Evolutionary conservation across 345 rosid species (phyloP).

Genomic region (Aethionema arabicum): DNA sequence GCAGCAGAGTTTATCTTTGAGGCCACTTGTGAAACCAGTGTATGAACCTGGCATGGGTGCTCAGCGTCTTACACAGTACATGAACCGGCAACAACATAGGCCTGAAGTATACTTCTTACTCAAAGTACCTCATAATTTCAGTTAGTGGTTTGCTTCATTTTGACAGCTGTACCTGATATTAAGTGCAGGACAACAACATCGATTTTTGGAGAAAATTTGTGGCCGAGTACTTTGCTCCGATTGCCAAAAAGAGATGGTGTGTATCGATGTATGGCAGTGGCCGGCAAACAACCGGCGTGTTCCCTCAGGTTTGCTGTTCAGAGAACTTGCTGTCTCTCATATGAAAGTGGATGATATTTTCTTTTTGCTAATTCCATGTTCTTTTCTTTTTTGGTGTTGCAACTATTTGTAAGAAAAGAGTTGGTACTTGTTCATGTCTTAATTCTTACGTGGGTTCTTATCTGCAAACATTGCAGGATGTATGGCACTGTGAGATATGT

Average conservation of each 20-base stretch:
- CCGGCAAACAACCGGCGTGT: constrained; percentile 91
- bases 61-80: constrained; percentile 81
- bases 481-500: constrained; percentile 99
- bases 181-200: constrained; percentile 83
- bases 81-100: constrained; percentile 92
- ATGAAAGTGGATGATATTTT: neutral
- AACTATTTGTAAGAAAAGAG: neutral
- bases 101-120: constrained; percentile 66
- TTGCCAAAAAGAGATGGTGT: constrained; percentile 97
- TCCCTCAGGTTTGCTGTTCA: constrained; percentile 77
- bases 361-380: neutral
- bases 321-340: constrained; percentile 7
- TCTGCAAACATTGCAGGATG: constrained; percentile 62
- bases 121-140: neutral
- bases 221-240: constrained; percentile 83
- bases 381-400: constrained; percentile 13
- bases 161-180: constrained; percentile 28
- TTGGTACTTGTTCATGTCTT: constrained; percentile 13
- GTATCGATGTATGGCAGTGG: constrained; percentile 99
- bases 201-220: constrained; percentile 99
- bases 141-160: constrained; percentile 18
- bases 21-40: constrained; percentile 67
- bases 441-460: constrained; percentile 14
- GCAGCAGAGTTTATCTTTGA: constrained; percentile 69
- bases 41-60: constrained; percentile 99